A percentile compares a stretch with the other conserved stretches of the same genome.
Conservation (phyloP, 2,329 filamentous ascomycete species). For the Hortaea werneckii region DNA sequence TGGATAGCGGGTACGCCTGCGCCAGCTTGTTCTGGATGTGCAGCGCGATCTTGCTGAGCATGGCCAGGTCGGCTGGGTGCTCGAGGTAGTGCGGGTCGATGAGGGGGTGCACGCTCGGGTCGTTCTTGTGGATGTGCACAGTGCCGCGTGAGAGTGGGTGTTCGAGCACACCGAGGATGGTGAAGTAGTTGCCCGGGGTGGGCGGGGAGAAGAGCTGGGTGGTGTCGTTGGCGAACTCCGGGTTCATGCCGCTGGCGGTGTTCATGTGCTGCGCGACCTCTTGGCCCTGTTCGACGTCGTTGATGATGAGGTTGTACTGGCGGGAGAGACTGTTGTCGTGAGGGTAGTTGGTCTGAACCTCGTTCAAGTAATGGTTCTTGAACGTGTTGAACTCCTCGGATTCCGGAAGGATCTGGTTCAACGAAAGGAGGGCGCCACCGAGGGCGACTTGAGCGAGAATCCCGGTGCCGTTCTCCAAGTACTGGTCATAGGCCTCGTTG, state of each 20-base stretch:
- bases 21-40: constrained; percentile 8
- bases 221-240: constrained; percentile 15
- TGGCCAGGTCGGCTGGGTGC: constrained; percentile 39
- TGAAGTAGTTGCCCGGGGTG: constrained; percentile 21
- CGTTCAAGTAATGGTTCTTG: neutral
- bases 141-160: constrained; percentile 38
- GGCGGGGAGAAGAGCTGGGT: constrained; percentile 13
- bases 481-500: constrained; percentile 7
- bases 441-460: constrained; percentile 11
- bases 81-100: constrained; percentile 21
- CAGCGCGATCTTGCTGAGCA: constrained; percentile 10
- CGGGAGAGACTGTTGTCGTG: neutral
- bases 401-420: constrained; percentile 5
- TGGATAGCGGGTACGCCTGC: constrained; percentile 8
- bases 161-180: constrained; percentile 45
- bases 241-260: constrained; percentile 15
- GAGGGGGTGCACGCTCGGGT: constrained; percentile 10
- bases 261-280: constrained; percentile 13
- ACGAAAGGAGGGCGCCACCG: constrained; percentile 21
- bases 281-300: constrained; percentile 10
- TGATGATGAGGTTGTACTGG: constrained; percentile 10
- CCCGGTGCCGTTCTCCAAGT: constrained; percentile 9
- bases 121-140: constrained; percentile 24
- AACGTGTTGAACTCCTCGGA: neutral
- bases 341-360: neutral